A percentile compares a stretch with the other conserved stretches of the same genome.
Conservation (phyloP, 2,329 filamentous ascomycete genomes). For the Fusarium buxicola region DNA sequence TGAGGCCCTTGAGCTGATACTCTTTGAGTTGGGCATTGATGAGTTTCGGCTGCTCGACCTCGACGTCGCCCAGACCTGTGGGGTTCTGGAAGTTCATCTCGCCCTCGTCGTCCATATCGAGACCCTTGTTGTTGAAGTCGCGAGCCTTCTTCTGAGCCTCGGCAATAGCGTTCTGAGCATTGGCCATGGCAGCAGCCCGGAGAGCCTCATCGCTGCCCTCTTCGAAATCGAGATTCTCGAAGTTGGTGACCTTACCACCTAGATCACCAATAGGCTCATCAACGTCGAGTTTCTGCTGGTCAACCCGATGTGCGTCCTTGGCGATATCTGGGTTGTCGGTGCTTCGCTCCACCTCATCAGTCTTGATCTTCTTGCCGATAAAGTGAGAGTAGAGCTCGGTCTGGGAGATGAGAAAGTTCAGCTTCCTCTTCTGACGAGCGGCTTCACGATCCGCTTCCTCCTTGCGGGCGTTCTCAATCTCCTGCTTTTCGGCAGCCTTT, state of each 20-base stretch:
- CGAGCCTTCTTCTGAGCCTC: conserved; percentile 93
- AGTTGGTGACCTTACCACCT: conserved; percentile 84
- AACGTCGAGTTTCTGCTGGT: conserved; percentile 60
- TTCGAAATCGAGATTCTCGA: conserved; percentile 95
- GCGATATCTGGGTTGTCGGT: conserved; percentile 83
- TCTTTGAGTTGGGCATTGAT: conserved; percentile 96
- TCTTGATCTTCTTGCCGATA: conserved; percentile 99
- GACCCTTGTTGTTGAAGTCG: conserved; percentile 84
- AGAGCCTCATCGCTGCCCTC: conserved; percentile 89
- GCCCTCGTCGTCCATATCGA: conserved; percentile 85
- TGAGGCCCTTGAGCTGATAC: conserved; percentile 98
- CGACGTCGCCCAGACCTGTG: conserved; percentile 91
- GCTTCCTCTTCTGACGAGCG: conserved; percentile 96
- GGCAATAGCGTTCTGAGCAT: conserved; percentile 94
- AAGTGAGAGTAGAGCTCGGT: conserved; percentile 99
- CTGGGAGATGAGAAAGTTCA: conserved; percentile 99
- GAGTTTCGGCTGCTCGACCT: conserved; percentile 94
- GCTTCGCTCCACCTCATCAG: conserved; percentile 90
- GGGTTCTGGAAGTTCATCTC: conserved; percentile 99
- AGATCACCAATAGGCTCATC: conserved; percentile 65
- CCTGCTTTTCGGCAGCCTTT: conserved; percentile 93
- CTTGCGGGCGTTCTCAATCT: conserved; percentile 95
- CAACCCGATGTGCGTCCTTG: conserved; percentile 58
- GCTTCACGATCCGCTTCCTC: conserved; percentile 98
- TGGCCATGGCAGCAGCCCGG: conserved; percentile 87